phyloP scores from a whole-genome alignment of 306 rosid genomes.

The Oxytropis ochrocephala region DNA sequence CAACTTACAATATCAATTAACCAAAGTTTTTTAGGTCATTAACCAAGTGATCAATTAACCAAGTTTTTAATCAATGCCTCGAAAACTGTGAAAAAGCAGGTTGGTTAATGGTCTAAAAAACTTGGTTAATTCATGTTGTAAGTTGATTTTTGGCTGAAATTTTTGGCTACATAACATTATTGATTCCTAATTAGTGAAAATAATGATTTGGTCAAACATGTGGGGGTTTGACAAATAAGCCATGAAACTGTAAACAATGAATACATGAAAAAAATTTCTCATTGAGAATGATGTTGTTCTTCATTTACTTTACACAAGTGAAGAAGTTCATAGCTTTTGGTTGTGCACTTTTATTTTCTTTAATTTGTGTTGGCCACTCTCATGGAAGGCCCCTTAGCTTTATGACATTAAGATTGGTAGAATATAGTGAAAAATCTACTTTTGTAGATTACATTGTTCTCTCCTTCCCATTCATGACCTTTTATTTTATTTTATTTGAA shows the following conservation, averaged over 20 bases:
- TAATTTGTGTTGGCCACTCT: slow-evolving; percentile 14
- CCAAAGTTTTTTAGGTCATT: no score
- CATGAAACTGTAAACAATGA: slow-evolving; percentile 21
- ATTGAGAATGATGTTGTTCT: slow-evolving; percentile 58
- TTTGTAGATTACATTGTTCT: slow-evolving; percentile 22
- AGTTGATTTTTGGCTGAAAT: no score
- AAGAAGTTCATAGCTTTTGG: slow-evolving; percentile 25
- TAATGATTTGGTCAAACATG: slow-evolving; percentile 41
- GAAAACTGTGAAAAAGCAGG: no score
- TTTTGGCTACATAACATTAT: no score
- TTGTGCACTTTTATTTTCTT: slow-evolving; percentile 13
- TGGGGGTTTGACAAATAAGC: slow-evolving; percentile 42
- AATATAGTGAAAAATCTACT: slow-evolving; percentile 21
- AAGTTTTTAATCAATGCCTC: no score
- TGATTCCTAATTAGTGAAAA: slow-evolving; percentile 1
- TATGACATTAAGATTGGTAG: slow-evolving; percentile 16
- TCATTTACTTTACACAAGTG: slow-evolving; percentile 24
- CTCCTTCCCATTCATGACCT: slow-evolving; percentile 7
- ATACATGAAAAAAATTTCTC: slow-evolving; percentile 33
- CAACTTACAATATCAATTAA: no score
- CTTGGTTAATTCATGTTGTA: no score
- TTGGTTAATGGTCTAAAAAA: no score
- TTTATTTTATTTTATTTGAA: slow-evolving; percentile 3
- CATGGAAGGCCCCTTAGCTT: slow-evolving; percentile 6
- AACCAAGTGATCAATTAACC: no score